Evolutionary conservation across 257 asterid species (phyloP).

Genomic region (Misopates orontium): DNA sequence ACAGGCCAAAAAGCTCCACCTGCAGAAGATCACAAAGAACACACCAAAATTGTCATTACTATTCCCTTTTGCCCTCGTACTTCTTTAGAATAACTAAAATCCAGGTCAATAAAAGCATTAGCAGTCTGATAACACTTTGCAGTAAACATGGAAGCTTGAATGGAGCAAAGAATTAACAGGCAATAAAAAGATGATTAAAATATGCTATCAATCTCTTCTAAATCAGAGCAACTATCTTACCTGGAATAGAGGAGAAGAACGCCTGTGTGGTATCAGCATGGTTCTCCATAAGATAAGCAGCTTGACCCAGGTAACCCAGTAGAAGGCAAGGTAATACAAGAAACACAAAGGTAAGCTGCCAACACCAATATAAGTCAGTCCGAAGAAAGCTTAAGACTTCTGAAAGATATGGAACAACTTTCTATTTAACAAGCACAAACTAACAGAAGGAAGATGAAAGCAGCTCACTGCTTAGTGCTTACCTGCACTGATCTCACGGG

Average conservation of each 20-base stretch:
- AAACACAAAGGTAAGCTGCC: conserved; percentile 86
- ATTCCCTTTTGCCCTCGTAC: background rate
- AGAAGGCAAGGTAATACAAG: conserved; percentile 96
- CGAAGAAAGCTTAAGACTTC: conserved; percentile 29
- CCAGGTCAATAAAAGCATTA: background rate
- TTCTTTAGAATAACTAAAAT: background rate
- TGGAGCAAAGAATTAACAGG: background rate
- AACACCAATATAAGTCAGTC: conserved; percentile 25
- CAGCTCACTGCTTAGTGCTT: conserved; percentile 32
- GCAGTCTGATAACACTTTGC: background rate
- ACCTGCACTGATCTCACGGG: conserved; percentile 98
- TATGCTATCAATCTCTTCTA: conserved; percentile 25
- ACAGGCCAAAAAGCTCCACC: conserved; percentile 97
- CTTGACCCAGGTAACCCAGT: conserved; percentile 98
- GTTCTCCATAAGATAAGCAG: conserved; percentile 96
- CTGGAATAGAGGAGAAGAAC: conserved; percentile 91
- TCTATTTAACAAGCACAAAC: conserved; percentile 9
- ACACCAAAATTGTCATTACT: conserved; percentile 22
- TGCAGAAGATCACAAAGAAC: conserved; percentile 44
- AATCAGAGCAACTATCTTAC: conserved; percentile 41
- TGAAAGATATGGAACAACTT: background rate
- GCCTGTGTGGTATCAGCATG: conserved; percentile 94
- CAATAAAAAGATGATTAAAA: conserved; percentile 17
- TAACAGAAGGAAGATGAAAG: conserved; percentile 24
- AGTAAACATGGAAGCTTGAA: background rate